Conservation (phyloP, 23 red algal genomes). For the Porphyridium purpureum region DNA sequence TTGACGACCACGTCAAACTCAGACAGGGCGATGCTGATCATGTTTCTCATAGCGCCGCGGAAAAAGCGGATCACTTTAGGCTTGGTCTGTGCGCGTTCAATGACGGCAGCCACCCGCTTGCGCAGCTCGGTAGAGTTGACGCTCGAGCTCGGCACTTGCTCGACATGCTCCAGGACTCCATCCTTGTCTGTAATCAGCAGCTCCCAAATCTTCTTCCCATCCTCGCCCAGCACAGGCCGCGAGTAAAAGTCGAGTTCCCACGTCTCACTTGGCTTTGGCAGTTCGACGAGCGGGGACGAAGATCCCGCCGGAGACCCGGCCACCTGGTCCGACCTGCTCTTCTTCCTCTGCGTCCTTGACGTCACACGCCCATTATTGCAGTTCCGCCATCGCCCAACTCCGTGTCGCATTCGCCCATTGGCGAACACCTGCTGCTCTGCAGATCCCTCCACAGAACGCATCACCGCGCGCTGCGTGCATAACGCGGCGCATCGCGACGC, state of each 20-base stretch:
- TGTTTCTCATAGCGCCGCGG: constrained; percentile 92
- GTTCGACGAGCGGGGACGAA: too few species aligned
- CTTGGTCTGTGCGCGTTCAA: constrained; percentile 11
- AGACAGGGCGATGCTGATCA: constrained; percentile 86
- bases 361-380: too few species aligned
- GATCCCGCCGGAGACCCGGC: too few species aligned
- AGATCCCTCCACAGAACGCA: too few species aligned
- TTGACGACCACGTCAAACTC: constrained; percentile 47
- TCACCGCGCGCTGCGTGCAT: too few species aligned
- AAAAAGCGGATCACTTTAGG: constrained; percentile 72
- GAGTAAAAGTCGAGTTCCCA: constrained; percentile 99
- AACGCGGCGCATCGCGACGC: too few species aligned
- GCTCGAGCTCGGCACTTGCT: constrained; percentile 57
- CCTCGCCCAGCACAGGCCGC: constrained; percentile 47
- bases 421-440: too few species aligned
- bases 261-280: too few species aligned
- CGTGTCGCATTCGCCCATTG: too few species aligned
- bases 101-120: constrained; percentile 32
- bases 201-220: constrained; percentile 98
- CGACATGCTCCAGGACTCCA: constrained; percentile 48
- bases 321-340: too few species aligned
- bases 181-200: constrained; percentile 75
- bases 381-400: too few species aligned
- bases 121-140: constrained; percentile 83
- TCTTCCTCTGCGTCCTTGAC: too few species aligned